These are phyloP conservation scores for Hippophae tibetana DNA, from an alignment of 306 rosid genomes.

Conservation along the genomic window DNA sequence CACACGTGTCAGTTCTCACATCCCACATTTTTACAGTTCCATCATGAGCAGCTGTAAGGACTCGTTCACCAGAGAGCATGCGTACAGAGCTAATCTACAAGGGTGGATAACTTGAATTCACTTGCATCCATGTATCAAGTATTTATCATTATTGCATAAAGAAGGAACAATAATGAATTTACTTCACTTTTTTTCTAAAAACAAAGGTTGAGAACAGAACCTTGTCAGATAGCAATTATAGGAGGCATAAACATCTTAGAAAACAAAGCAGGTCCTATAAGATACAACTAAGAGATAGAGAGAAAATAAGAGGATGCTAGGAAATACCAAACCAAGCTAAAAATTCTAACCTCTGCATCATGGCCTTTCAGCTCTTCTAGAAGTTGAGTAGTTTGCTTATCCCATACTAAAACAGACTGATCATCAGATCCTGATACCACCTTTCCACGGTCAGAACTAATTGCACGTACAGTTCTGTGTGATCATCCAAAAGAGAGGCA, in stretches of 20 bases:
- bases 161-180: not conserved
- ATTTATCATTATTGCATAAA: not conserved
- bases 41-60: slow-evolving; percentile 87
- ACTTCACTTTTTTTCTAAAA: not conserved
- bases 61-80: slow-evolving; percentile 96
- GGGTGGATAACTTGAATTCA: slow-evolving; percentile 18
- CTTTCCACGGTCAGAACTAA: slow-evolving; percentile 88
- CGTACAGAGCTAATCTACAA: slow-evolving; percentile 92
- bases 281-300: too few relatives aligned
- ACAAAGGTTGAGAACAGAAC: too few relatives aligned
- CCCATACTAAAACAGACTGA: slow-evolving; percentile 88
- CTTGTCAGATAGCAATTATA: too few relatives aligned
- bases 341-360: slow-evolving; percentile 65
- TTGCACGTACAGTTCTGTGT: slow-evolving; percentile 81
- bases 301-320: too few relatives aligned
- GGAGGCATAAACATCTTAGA: too few relatives aligned
- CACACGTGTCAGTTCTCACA: slow-evolving; percentile 96
- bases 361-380: slow-evolving; percentile 98
- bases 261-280: too few relatives aligned
- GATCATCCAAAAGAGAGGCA: slow-evolving; percentile 17
- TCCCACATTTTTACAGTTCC: slow-evolving; percentile 99
- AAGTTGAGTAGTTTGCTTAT: slow-evolving; percentile 93
- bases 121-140: slow-evolving; percentile 16
- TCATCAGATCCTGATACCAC: slow-evolving; percentile 98
- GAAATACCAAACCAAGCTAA: too few relatives aligned